Base-by-base conservation (phyloP, 2,329 filamentous ascomycete species). In the Endoconidiophora polonica region DNA sequence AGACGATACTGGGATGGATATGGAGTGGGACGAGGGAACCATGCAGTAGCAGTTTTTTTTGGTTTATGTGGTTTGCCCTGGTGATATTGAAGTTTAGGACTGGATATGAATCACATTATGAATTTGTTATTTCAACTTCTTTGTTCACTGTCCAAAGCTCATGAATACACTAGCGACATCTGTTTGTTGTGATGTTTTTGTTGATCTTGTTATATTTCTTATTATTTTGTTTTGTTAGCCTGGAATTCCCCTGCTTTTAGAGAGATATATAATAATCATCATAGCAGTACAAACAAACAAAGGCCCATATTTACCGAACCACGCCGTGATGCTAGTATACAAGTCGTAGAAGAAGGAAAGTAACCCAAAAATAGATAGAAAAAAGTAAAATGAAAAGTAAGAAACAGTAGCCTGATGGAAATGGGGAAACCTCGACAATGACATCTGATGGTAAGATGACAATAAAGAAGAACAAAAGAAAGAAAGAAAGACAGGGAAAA, bases 11-110 rank as follows among this genome's bases (percentile, higher is more conserved):
- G 49, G 36, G 16, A 46, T 45, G 18, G 51, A 53, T 22, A 53
- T 53, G 42, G 51, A 47, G 36, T 53, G 51, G 51, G 47, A 53
- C 23, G 46, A 53, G 38, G 44, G 46, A 12, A 46, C 51, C 6
- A 44, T 53, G 44, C 47, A 50, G 20, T 53, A 41, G 43, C 16
- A 39, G 9, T 33, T 12, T 12, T 7, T 12, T 12, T 33, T 12
- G 12, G 29, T 33, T 10, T 3, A 2, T 10, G 6, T 33, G 29
- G 29, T 10, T 29, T 29, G 12, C 7, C 29, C 29, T 33, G 29
- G 9, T 33, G 2, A 18, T 18, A 18, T 2, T 18, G 16, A 18
- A 18, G 16, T 18, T 18, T 18, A 18, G 16, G 16, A 18, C 16
- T 10, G 29, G 9, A 33, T 10, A 33, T 12, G 29, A 33, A 33